phyloP scores from a whole-genome alignment of 768 basidiomycete genomes.

The Macrolepiota dolichaula region DNA sequence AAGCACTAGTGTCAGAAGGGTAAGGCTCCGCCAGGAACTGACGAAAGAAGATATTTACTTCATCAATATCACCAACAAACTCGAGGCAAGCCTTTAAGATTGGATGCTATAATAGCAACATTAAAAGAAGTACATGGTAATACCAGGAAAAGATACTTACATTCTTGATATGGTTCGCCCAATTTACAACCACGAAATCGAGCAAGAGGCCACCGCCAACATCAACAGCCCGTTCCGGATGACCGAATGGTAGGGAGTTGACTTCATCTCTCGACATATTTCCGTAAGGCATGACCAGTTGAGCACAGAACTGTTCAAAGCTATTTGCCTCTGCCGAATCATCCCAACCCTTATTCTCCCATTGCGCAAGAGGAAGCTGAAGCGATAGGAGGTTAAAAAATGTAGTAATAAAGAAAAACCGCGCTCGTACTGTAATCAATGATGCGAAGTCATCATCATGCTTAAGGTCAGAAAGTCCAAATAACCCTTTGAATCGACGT shows the following conservation, averaged over 20 bases:
- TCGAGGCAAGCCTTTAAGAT: not conserved
- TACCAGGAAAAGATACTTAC: not conserved
- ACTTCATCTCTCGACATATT: conserved; percentile 11
- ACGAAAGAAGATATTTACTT: not conserved
- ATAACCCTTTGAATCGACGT: conserved; percentile 60
- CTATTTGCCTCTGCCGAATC: not conserved
- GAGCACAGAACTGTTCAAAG: not conserved
- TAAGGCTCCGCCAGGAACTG: not conserved
- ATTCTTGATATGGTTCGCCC: conserved; percentile 72
- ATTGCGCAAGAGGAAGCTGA: conserved; percentile 1
- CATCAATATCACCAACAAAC: not conserved
- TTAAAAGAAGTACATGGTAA: not conserved
- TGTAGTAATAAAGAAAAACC: conserved; percentile 17
- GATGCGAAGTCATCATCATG: conserved; percentile 79
- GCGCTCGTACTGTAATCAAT: conserved; percentile 48
- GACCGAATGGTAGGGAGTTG: conserved; percentile 41
- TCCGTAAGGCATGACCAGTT: not conserved
- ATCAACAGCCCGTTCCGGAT: conserved; percentile 43
- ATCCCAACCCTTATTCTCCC: not conserved
- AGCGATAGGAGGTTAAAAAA: not conserved
- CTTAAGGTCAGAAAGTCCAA: conserved; percentile 65
- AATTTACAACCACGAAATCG: conserved; percentile 63
- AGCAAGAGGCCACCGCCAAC: conserved; percentile 44
- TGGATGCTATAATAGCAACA: not conserved
- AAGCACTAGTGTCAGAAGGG: conserved; percentile 60